Conservation (phyloP, 1,284 basidiomycete genomes). For the Puccinia hordei region DNA sequence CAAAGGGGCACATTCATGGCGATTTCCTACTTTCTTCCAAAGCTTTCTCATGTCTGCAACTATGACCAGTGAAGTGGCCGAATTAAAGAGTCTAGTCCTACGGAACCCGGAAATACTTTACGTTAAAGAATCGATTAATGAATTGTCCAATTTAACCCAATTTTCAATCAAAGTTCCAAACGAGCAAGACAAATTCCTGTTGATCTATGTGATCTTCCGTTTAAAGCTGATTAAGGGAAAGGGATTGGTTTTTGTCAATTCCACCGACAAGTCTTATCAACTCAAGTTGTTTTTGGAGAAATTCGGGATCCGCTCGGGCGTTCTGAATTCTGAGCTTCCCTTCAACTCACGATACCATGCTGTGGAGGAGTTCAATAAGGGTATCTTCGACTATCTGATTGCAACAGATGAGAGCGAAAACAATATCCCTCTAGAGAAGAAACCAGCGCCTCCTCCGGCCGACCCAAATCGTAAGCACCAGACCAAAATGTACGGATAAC, state of each 20-base stretch:
- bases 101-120: slow-evolving; percentile 82
- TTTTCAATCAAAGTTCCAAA: slow-evolving; percentile 78
- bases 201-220: slow-evolving; percentile 91
- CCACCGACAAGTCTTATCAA: slow-evolving; percentile 89
- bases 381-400: slow-evolving; percentile 97
- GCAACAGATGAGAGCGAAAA: slow-evolving; percentile 85
- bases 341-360: slow-evolving; percentile 93
- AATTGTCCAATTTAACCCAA: slow-evolving; percentile 77
- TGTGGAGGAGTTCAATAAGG: slow-evolving; percentile 98
- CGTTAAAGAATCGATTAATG: slow-evolving; percentile 80
- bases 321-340: slow-evolving; percentile 93
- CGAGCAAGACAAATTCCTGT: slow-evolving; percentile 92
- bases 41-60: slow-evolving; percentile 97
- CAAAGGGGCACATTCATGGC: slow-evolving; percentile 60
- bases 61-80: slow-evolving; percentile 91
- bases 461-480: slow-evolving; percentile 53
- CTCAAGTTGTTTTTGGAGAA: slow-evolving; percentile 96
- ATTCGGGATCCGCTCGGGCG: slow-evolving; percentile 93
- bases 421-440: slow-evolving; percentile 59
- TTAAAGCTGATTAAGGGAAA: slow-evolving; percentile 93
- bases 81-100: slow-evolving; percentile 81
- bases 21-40: slow-evolving; percentile 83
- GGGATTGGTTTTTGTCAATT: slow-evolving; percentile 95
- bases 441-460: slow-evolving; percentile 44
- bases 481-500: not conserved